A percentile compares a stretch with the other conserved stretches of the same genome.
These are phyloP conservation scores for Sclerotiophoma versabilis DNA, from an alignment of 2,329 filamentous ascomycete genomes.

Conservation along the genomic window DNA sequence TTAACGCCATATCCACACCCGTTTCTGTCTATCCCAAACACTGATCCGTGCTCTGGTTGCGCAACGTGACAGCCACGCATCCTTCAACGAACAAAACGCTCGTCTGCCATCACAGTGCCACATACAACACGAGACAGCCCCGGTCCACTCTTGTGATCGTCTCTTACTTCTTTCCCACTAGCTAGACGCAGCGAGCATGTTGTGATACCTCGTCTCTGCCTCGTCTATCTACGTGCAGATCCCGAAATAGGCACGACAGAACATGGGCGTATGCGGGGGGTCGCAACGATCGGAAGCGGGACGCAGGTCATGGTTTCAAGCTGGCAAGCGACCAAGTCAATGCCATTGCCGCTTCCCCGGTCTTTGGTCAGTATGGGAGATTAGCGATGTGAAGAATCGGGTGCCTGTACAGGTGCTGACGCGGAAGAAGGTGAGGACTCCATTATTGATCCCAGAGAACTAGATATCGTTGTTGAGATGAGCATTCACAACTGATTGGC, in stretches of 20 bases:
- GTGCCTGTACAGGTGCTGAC: slow-evolving; percentile 7
- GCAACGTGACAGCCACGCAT: slow-evolving; percentile 30
- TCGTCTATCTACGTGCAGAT: slow-evolving; percentile 33
- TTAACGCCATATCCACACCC: not conserved
- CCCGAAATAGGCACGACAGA: slow-evolving; percentile 39
- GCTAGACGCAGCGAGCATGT: slow-evolving; percentile 16
- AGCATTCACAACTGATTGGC: slow-evolving; percentile 1
- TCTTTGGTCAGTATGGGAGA: slow-evolving; percentile 12
- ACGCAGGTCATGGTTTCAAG: slow-evolving; percentile 29
- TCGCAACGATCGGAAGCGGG: slow-evolving; percentile 22
- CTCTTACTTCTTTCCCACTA: slow-evolving; percentile 4
- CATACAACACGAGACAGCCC: slow-evolving; percentile 18
- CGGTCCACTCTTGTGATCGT: slow-evolving; percentile 10
- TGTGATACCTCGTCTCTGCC: slow-evolving; percentile 23
- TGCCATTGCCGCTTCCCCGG: slow-evolving; percentile 22
- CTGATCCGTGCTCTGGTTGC: slow-evolving; percentile 16
- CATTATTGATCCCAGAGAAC: slow-evolving; percentile 6
- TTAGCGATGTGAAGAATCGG: slow-evolving; percentile 6
- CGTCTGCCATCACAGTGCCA: slow-evolving; percentile 1
- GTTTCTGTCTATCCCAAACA: slow-evolving; percentile 1
- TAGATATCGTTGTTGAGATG: slow-evolving; percentile 2
- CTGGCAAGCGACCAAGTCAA: slow-evolving; percentile 4
- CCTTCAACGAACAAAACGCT: slow-evolving; percentile 4
- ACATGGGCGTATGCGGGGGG: slow-evolving; percentile 34
- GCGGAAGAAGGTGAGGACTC: slow-evolving; percentile 2